Evolutionary conservation across 768 basidiomycete species (phyloP).

Genomic region (Psilocybe cyanescens): DNA sequence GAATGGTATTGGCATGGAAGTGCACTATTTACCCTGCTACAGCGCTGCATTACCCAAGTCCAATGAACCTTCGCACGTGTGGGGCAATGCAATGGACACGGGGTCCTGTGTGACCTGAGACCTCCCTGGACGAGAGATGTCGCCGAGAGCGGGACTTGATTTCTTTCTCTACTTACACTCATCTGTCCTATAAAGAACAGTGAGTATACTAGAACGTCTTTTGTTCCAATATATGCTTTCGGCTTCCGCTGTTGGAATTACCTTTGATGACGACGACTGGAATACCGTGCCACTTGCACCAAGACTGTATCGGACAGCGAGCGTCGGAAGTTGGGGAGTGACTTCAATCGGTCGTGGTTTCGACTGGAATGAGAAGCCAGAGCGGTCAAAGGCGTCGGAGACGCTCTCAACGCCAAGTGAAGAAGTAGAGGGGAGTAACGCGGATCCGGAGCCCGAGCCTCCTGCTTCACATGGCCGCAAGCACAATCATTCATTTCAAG

Average conservation of each 20-base stretch:
- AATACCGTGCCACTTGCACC: constrained; percentile 50
- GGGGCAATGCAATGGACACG: constrained; percentile 11
- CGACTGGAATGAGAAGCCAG: constrained; percentile 58
- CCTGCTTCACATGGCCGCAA: constrained; percentile 38
- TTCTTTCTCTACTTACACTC: constrained; percentile 18
- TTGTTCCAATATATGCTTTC: constrained; percentile 56
- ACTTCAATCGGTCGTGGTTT: constrained; percentile 86
- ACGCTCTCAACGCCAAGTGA: constrained; percentile 13
- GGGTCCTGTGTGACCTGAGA: constrained; percentile 17
- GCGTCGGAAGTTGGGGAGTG: constrained; percentile 83
- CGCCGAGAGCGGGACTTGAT: constrained; percentile 7
- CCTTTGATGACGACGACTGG: constrained; percentile 78
- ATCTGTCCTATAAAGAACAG: constrained; percentile 17
- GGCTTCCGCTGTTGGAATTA: constrained; percentile 58
- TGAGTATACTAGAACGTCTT: constrained; percentile 17
- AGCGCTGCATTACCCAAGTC: not conserved
- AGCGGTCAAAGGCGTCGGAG: constrained; percentile 15
- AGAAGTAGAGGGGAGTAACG: constrained; percentile 16
- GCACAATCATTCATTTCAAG: constrained; percentile 37
- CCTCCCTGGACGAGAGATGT: constrained; percentile 5
- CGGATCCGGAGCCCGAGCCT: constrained; percentile 19
- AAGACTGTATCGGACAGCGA: constrained; percentile 62
- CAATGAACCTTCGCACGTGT: constrained; percentile 9
- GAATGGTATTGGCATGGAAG: not conserved
- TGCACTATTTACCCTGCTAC: not conserved